Evolutionary conservation across 2,329 filamentous ascomycete genomes (phyloP), one percentile per base, ranked within the genome.

Genomic region (Fusarium buxicola): DNA sequence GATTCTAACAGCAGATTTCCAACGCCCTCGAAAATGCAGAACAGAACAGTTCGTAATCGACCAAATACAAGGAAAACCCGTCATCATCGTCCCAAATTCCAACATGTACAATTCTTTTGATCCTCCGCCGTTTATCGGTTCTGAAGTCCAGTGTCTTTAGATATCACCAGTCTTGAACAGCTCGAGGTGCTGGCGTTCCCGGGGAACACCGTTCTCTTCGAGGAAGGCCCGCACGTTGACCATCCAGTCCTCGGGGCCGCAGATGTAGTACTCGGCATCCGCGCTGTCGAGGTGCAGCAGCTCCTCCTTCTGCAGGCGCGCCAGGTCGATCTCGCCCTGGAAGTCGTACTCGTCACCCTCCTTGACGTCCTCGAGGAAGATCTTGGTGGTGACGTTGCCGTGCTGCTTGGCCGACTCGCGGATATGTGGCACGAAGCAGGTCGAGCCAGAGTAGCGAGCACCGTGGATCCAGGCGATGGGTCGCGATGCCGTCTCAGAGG

Each of bases 191-290:
- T 91, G 82, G 64, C 86, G 83, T 27, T 81, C 81, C n/a, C 75
- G 74, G 2, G 78, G 74, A 2, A 92, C 88, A 1, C 88, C 89
- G 52, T 79, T 75, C 3, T 69, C 76, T 65, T 81, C 76, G 54
- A 93, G 77, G 65, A 78, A 81, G 8, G 76, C 74, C 63, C 85
- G 78, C 18, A 85, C 77, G 32, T 86, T 83, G 9, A 81, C 68
- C 91, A 94, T 94, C 79, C 92, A 94, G 8, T 74, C 72, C 58
- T 82, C 81, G 0, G 91, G 90, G 0, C 91, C 91, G 70, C 91
- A 94, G 49, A 92, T 77, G 67, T 85, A 93, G 74, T 92, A 94
- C 69, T 87, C 80, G 1, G 91, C 81, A 38, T 76, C 76, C 1
- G 74, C 45, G 65, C 89, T 78, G 16, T 80, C 76, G 2, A 88